Evolutionary conservation across 192 early-diverging fungal species (phyloP).

Genomic region (Linnemannia exigua): DNA sequence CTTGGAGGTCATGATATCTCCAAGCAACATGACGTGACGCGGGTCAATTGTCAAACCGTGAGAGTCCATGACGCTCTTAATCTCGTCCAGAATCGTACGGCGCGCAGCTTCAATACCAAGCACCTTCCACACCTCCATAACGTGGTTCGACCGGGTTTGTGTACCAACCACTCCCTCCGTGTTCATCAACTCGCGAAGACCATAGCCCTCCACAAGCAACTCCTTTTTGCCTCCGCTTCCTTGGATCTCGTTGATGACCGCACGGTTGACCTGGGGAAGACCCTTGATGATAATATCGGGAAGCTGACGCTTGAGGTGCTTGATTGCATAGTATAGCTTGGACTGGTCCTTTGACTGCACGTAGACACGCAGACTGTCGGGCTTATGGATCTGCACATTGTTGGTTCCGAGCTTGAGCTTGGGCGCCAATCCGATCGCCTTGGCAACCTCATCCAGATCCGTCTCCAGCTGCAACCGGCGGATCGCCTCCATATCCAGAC

Average conservation of each 20-base stretch:
- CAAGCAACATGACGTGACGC: conserved; percentile 96
- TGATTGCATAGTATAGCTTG: conserved; percentile 80
- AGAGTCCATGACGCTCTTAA: conserved; percentile 84
- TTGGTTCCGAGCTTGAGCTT: conserved; percentile 90
- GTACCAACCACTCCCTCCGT: conserved; percentile 91
- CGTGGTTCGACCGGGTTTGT: conserved; percentile 88
- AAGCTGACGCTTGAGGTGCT: conserved; percentile 86
- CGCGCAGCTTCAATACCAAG: conserved; percentile 98
- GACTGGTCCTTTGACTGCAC: conserved; percentile 70
- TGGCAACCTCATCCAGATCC: conserved; percentile 78
- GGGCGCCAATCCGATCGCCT: conserved; percentile 82
- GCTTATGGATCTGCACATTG: conserved; percentile 73
- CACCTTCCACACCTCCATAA: conserved; percentile 90
- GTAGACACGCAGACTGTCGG: conserved; percentile 78
- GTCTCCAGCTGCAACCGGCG: conserved; percentile 92
- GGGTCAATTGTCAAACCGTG: conserved; percentile 97
- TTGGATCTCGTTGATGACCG: conserved; percentile 85
- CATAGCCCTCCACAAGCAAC: conserved; percentile 94
- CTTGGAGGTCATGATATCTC: conserved; percentile 98
- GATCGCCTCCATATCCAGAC: conserved; percentile 89
- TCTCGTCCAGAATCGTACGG: conserved; percentile 91
- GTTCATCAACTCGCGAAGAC: conserved; percentile 94
- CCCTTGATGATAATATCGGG: conserved; percentile 93
- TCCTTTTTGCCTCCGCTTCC: conserved; percentile 69
- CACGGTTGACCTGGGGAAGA: conserved; percentile 83